These are phyloP conservation scores for Cladosporium oxysporum DNA, from an alignment of 2,329 filamentous ascomycete genomes.

Conservation along the genomic window DNA sequence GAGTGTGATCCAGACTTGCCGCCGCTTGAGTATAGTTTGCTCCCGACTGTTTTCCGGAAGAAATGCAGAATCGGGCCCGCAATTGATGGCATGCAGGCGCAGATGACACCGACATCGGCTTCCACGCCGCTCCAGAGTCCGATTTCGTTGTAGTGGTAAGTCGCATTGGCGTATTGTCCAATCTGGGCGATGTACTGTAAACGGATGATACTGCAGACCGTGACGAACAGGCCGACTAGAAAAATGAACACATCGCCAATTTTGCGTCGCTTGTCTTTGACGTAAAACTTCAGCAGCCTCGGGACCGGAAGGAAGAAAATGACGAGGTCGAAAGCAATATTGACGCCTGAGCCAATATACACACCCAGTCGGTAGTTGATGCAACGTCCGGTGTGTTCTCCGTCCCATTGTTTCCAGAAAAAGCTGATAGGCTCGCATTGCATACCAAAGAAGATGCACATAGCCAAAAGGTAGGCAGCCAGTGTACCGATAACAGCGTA, in stretches of 20 bases:
- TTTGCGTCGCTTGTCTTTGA: not conserved
- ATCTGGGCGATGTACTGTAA: slow-evolving; percentile 21
- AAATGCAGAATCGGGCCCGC: slow-evolving; percentile 11
- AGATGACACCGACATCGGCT: slow-evolving; percentile 26
- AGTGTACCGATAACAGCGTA: not conserved
- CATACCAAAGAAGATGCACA: not conserved
- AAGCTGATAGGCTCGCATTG: not conserved
- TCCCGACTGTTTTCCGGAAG: slow-evolving; percentile 4
- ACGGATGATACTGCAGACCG: slow-evolving; percentile 25
- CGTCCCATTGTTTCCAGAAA: slow-evolving; percentile 7
- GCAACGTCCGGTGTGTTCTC: not conserved
- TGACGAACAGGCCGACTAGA: slow-evolving; percentile 27
- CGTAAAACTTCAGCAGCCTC: not conserved
- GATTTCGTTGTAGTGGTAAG: slow-evolving; percentile 27
- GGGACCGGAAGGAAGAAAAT: slow-evolving; percentile 3
- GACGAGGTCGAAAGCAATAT: not conserved
- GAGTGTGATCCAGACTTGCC: not conserved
- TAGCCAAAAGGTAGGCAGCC: not conserved
- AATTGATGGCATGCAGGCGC: slow-evolving; percentile 30
- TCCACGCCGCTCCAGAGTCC: slow-evolving; percentile 28
- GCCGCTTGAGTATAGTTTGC: not conserved
- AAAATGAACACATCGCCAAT: not conserved
- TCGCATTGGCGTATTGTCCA: slow-evolving; percentile 24
- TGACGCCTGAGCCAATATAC: not conserved
- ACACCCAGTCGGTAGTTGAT: not conserved